Percentiles rank a stretch among this genome's conserved stretches.
Conservation (phyloP, 192 early-diverging fungal genomes). For the Gorgonomyces haynaldii region DNA sequence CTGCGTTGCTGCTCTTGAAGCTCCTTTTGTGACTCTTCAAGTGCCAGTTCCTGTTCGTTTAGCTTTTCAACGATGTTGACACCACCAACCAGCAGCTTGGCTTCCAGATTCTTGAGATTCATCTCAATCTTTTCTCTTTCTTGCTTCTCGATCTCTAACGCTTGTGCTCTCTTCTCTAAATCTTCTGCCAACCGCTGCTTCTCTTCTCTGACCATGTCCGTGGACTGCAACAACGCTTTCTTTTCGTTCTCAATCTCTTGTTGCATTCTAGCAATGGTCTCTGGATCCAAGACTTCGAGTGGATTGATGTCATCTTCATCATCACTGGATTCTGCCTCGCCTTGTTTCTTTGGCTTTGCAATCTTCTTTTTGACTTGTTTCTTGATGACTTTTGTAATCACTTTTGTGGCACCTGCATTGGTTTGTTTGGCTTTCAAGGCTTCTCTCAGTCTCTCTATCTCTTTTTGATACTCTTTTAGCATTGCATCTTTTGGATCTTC, state of each 20-base stretch:
- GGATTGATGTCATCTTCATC: conserved; percentile 16
- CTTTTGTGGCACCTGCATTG: conserved; percentile 10
- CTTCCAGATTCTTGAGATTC: conserved; percentile 37
- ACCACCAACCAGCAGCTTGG: conserved; percentile 47
- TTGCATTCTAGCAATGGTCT: conserved; percentile 36
- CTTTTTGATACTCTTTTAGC: conserved; percentile 53
- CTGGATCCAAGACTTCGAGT: conserved; percentile 33
- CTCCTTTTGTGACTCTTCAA: conserved; percentile 27
- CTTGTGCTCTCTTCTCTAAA: conserved; percentile 33
- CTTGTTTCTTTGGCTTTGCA: conserved; percentile 11
- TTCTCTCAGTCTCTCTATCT: conserved; percentile 42
- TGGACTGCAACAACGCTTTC: conserved; percentile 33
- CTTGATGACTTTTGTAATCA: conserved; percentile 39
- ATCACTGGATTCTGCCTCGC: conserved; percentile 14
- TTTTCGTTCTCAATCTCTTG: conserved; percentile 46
- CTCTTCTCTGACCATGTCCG: conserved; percentile 45
- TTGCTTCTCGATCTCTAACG: conserved; percentile 38
- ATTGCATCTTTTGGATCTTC: conserved; percentile 58
- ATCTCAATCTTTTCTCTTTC: conserved; percentile 28
- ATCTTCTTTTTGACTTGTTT: conserved; percentile 34
- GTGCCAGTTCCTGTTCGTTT: conserved; percentile 34
- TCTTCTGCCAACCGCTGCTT: conserved; percentile 41
- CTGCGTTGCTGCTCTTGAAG: conserved; percentile 30
- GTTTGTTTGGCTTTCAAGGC: conserved; percentile 37
- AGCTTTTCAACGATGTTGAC: conserved; percentile 43